A percentile compares a stretch with the other conserved stretches of the same genome.
These are phyloP conservation scores for Metschnikowia dekortorum DNA, from an alignment of 805 yeast species.

Conservation along the genomic window DNA sequence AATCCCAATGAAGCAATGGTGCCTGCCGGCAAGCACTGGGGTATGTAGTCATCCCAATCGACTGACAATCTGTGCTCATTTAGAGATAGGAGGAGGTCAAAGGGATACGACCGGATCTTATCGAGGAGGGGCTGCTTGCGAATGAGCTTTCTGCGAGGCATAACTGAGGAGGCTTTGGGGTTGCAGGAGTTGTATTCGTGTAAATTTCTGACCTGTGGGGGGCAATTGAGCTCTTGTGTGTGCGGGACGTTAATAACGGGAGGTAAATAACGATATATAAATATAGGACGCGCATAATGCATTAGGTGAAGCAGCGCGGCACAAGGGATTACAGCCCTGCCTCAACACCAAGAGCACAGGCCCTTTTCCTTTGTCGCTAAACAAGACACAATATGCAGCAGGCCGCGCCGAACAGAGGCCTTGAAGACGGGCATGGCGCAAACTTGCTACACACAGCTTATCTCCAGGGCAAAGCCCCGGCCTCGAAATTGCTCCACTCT, in stretches of 20 bases:
- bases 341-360: background rate
- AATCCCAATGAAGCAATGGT: constrained; percentile 17
- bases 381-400: background rate
- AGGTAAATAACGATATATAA: background rate
- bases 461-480: background rate
- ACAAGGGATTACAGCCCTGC: too few relatives aligned
- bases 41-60: constrained; percentile 39
- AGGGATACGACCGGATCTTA: constrained; percentile 31
- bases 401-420: background rate
- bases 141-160: constrained; percentile 16
- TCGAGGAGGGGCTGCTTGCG: constrained; percentile 28
- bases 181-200: too few relatives aligned
- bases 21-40: constrained; percentile 31
- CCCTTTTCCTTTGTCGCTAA: too few relatives aligned
- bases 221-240: background rate
- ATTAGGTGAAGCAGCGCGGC: too few relatives aligned
- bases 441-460: background rate
- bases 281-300: background rate
- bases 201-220: background rate
- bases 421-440: background rate
- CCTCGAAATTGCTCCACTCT: background rate
- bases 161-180: background rate
- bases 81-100: constrained; percentile 32
- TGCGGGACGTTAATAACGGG: background rate
- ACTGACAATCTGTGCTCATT: constrained; percentile 36